Conservation (phyloP, 2,329 filamentous ascomycete species). For the Diaporthe helianthi region DNA sequence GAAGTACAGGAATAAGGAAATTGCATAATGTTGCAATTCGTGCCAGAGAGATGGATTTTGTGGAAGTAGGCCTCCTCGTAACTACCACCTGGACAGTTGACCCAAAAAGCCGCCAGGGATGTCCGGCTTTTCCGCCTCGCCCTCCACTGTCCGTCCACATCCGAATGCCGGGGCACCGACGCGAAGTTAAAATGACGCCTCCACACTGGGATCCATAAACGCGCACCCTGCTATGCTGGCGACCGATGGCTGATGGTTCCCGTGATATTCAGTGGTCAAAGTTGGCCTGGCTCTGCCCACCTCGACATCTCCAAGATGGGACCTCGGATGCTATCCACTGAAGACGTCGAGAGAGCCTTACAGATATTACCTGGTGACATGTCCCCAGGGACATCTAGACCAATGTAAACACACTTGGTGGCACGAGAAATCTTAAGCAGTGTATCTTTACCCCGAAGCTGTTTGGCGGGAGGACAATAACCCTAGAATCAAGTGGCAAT, state of each 20-base stretch:
- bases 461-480: neutral
- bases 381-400: too few relatives aligned
- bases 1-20: too few relatives aligned
- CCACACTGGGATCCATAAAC: neutral
- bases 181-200: conserved; percentile 5
- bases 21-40: too few relatives aligned
- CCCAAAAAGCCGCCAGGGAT: neutral
- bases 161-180: neutral
- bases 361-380: too few relatives aligned
- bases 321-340: too few relatives aligned
- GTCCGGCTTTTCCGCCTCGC: neutral
- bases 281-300: too few relatives aligned
- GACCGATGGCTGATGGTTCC: neutral
- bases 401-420: neutral
- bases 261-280: neutral
- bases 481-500: neutral
- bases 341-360: too few relatives aligned
- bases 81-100: too few relatives aligned
- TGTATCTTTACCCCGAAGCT: neutral
- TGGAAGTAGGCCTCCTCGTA: neutral
- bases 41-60: neutral
- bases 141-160: neutral
- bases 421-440: neutral
- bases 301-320: too few relatives aligned
- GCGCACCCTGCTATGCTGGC: neutral